Base-by-base conservation (phyloP, 2,329 filamentous ascomycete species). In the Aspergillus pseudotamarii region DNA sequence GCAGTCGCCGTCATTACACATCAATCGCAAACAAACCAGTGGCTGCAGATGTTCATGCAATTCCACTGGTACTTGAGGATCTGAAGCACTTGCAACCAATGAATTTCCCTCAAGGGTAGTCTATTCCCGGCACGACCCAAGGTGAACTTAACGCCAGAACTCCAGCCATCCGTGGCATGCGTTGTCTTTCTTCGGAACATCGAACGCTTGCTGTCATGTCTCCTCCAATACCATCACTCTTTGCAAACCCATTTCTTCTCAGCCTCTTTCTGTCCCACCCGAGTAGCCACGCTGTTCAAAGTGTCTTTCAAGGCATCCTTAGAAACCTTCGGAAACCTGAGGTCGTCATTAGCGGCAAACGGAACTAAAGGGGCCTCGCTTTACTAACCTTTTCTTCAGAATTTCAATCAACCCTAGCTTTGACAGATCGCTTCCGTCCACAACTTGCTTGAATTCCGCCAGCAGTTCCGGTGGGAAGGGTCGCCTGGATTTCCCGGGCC, bases 321-420 rank as follows among this genome's bases (percentile, higher is more conserved):
- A 1, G 89, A 86, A 53, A 89, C 84, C 65, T 89, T 89, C 1
- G 89, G 87, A 68, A 94, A 93, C 68, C 85, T 87, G 68, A 14
- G 50, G 71, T 50, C 72, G 55, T 55, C 36, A 55, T 66, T 58
- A 59, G 53, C 54, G 45, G 14, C 46, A 16, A 14, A 43, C 34
- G 23, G 8, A 38, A 12, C 54, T 6, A 10, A n/a, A 23, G 26
- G 34, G 6, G 21, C 51, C 23, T 14, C 23, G 12, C 36, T 8
- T 55, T 16, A 54, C 81, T 64, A 76, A 86, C 81, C 87, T 84
- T 73, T 90, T 89, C 76, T 93, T 92, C 64, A 96, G 77, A 6
- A 90, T 84, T 75, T 94, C 92, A 10, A 92, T 83, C 69, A 95
- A 79, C 9, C 91, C 92, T 1, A 88, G 78, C 78, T 95, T 95